A percentile compares a stretch with the other conserved stretches of the same genome.
phyloP scores from a whole-genome alignment of 192 early-diverging fungal species.

The Spizellomyces sp. region DNA sequence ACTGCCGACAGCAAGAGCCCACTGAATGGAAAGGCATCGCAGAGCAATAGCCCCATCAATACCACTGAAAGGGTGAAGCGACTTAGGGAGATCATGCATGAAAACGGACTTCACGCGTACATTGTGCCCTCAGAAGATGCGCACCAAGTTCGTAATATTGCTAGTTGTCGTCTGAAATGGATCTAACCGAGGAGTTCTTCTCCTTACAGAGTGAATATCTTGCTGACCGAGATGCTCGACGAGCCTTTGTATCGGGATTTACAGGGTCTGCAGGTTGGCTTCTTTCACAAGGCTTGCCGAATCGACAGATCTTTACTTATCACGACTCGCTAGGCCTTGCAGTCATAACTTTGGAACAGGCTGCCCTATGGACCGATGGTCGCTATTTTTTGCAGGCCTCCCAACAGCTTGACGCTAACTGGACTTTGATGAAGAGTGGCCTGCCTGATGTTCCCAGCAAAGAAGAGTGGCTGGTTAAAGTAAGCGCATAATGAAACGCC shows the following conservation, averaged over 20 bases:
- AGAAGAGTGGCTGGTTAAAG: conserved; percentile 81
- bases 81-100: conserved; percentile 63
- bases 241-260: conserved; percentile 92
- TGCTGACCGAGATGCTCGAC: conserved; percentile 83
- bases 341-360: conserved; percentile 75
- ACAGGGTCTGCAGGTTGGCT: conserved; percentile 78
- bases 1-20: not conserved
- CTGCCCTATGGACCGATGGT: conserved; percentile 95
- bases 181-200: not conserved
- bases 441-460: conserved; percentile 84
- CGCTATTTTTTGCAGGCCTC: conserved; percentile 97
- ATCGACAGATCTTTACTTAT: too few relatives aligned
- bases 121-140: conserved; percentile 95
- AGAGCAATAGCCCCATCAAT: conserved; percentile 9
- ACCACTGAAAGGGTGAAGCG: conserved; percentile 58
- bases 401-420: conserved; percentile 88
- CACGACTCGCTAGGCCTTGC: conserved; percentile 60
- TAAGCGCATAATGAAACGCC: not conserved
- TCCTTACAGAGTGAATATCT: conserved; percentile 89
- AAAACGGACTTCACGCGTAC: conserved; percentile 46
- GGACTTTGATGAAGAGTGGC: conserved; percentile 94
- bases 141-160: conserved; percentile 72
- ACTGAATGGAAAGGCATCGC: not conserved
- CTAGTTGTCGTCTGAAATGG: not conserved
- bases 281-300: too few relatives aligned